Base-by-base conservation (phyloP, 2,329 filamentous ascomycete genomes). In the Cyphellophora europaea region DNA sequence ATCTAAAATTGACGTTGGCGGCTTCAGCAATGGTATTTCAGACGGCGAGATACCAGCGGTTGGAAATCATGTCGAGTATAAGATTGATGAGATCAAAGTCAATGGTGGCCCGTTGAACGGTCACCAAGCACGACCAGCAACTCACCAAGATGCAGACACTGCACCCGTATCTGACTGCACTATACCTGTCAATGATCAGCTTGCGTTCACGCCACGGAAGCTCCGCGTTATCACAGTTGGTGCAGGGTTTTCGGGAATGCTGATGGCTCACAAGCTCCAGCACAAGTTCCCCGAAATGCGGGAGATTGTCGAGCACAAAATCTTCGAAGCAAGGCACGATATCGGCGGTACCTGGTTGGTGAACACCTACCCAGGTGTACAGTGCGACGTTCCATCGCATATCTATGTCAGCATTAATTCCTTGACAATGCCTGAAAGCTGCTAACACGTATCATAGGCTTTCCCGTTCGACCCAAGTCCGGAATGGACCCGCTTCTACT, bases 401-500 rank as follows among this genome's bases (percentile, higher is more conserved):
- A 29, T 35, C 2, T 46, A 44, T 23, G 37, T 38, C 25, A 21
- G 38, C 23, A 11, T 8, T 16, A 10, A 15, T 14, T 19, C 16
- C n/a, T 23, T 19, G 19, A n/a, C n/a, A 28, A 33, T 8, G 17
- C n/a, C 10, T 25, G 5, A 14, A 19, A 33, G 15, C 6, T 16
- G 11, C 6, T 10, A 15, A 5, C 13, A n/a, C 10, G 5, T 12
- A 12, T 5, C 35, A 16, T 32, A 41, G 29, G 34, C 29, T 15
- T 41, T 37, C 13, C 35, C 38, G 2, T 65, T 59, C 37, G 56
- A 58, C 6, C 59, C 60, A 2, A 62, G 63, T 25, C 58, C 58
- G 2, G 52, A 62, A 19, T 65, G 61, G 61, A 55, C 51, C 2
- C 51, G 57, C 11, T 58, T 61, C 27, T 66, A 61, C 36, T 57